Evolutionary conservation across 225 moss, liverwort and hornwort species (phyloP), one percentile per base, ranked within the genome.

Genomic region (Sphagnum contortum): DNA sequence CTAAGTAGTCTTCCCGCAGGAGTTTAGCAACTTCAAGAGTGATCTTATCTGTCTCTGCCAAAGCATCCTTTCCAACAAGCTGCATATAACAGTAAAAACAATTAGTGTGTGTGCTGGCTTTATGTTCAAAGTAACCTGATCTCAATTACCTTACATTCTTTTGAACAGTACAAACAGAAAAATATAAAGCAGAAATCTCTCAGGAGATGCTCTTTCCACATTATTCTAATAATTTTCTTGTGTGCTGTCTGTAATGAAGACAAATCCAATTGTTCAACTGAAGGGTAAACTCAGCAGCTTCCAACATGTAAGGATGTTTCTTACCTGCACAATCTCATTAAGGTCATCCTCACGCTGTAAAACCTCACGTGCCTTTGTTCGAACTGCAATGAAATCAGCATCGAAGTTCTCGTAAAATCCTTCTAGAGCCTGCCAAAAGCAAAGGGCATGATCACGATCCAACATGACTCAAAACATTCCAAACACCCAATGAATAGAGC

Each of bases 11-110:
- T 75, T 96, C 96, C 61, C 96, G 88, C 67, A 96, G 77, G 56
- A 96, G 88, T 68, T 92, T 90, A n/a, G 96, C 92, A 76, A 96
- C 92, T 77, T 96, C 96, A 70, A 96, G 71, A 8, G 83, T 92
- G 59, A 96, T 90, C 70, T 96, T 96, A 69, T 96, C 92, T 14
- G 90, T 82, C 70, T 96, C 96, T 62, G 92, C 96, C 73, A 96
- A 71, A 50, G 92, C 90, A 79, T 96, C 96, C 77, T 96, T 96
- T 64, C 96, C 92, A 64, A 96, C 96, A 63, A 96, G 88, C 96
- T 96, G 79, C 74, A 60, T 55, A 44, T 47, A 52, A 29, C 29
- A 29, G 29, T 29, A 29, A 29, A 29, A 29, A 29, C 29, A 29
- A 29, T 29, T 29, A 29, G 29, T 29, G 29, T 29, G 29, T 29